Conservation (phyloP, 352 stramenopile genomes). For the Pythium folliculosum region DNA sequence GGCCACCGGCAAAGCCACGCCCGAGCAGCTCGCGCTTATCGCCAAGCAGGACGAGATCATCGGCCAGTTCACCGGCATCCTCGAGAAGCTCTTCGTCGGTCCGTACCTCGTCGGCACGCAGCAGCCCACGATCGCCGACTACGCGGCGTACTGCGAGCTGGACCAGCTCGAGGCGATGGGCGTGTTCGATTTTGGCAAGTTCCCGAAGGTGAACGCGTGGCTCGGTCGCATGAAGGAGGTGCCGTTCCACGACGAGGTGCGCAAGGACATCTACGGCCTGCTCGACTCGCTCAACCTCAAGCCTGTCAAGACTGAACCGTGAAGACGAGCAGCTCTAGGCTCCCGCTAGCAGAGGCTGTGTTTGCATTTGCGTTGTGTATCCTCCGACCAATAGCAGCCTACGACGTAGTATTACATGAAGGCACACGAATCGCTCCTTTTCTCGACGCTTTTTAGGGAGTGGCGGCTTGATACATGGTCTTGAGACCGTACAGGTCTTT, state of each 20-base stretch:
- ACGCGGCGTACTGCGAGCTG: slow-evolving; percentile 61
- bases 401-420: too few species aligned
- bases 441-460: neutral
- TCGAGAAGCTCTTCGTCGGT: slow-evolving; percentile 49
- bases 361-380: too few species aligned
- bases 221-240: slow-evolving; percentile 20
- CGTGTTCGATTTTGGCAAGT: slow-evolving; percentile 40
- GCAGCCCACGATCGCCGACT: slow-evolving; percentile 61
- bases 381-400: too few species aligned
- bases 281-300: slow-evolving; percentile 3
- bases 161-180: slow-evolving; percentile 53
- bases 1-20: slow-evolving; percentile 1
- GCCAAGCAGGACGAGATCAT: slow-evolving; percentile 25
- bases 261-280: slow-evolving; percentile 25
- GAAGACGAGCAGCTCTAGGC: neutral
- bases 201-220: slow-evolving; percentile 22
- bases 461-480: neutral
- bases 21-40: slow-evolving; percentile 15
- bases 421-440: too few species aligned
- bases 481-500: slow-evolving; percentile 26
- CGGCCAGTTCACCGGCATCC: neutral
- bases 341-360: neutral
- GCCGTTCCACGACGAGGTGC: slow-evolving; percentile 32
- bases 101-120: slow-evolving; percentile 49
- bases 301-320: neutral